These are phyloP conservation scores for Nasturtium officinale DNA, from an alignment of 345 rosid species.

Conservation along the genomic window DNA sequence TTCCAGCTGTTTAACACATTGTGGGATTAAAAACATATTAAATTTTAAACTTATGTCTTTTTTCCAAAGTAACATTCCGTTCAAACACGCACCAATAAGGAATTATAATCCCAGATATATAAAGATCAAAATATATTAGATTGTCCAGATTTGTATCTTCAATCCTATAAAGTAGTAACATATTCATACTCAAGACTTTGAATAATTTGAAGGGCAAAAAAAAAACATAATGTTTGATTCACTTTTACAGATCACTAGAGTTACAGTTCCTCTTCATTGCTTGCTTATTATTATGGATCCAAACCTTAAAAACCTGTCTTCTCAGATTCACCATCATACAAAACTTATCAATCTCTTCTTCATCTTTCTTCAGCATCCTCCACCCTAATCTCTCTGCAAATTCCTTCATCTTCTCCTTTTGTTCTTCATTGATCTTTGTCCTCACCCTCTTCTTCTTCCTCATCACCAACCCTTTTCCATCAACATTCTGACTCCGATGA, in stretches of 20 bases:
- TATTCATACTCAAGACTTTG: background rate
- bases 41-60: background rate
- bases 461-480: constrained; percentile 2
- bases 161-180: constrained; percentile 1
- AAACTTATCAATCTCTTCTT: constrained; percentile 52
- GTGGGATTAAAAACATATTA: too few relatives aligned
- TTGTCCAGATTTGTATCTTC: constrained; percentile 25
- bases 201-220: background rate
- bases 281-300: constrained; percentile 86
- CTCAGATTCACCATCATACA: constrained; percentile 53
- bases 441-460: constrained; percentile 57
- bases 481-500: constrained; percentile 5
- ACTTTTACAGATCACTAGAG: constrained; percentile 26
- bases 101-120: background rate
- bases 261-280: constrained; percentile 56
- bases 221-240: background rate
- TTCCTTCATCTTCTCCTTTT: constrained; percentile 63
- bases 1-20: constrained; percentile 47
- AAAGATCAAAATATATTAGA: constrained; percentile 2
- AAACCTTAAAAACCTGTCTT: constrained; percentile 68
- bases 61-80: background rate
- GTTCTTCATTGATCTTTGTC: constrained; percentile 67
- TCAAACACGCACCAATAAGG: background rate
- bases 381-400: constrained; percentile 64
- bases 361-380: constrained; percentile 64